Evolutionary conservation across 495 filamentous ascomycete genomes (phyloP).

Genomic region (Aspergillus olivimuriae): DNA sequence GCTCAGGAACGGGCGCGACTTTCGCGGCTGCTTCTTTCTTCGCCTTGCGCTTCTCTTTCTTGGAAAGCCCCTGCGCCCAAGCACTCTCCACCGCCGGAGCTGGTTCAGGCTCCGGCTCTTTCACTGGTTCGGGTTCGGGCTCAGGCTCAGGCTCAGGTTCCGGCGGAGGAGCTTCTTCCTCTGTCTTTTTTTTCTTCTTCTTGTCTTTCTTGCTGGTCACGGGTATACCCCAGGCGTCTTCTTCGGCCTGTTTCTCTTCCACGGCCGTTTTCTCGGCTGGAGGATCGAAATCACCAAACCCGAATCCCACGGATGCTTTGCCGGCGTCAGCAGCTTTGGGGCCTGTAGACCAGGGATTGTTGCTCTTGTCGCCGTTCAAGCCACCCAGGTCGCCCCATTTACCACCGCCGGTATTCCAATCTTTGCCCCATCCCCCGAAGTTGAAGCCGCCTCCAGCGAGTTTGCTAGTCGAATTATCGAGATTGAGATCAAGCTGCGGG

Average conservation of each 20-base stretch:
- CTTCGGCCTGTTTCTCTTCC: constrained; percentile 15
- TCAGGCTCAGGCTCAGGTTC: constrained; percentile 18
- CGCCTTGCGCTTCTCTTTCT: constrained; percentile 26
- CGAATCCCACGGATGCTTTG: constrained; percentile 34
- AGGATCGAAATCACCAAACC: constrained; percentile 37
- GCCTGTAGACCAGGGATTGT: constrained; percentile 35
- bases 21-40: constrained; percentile 19
- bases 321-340: constrained; percentile 24
- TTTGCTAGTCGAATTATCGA: constrained; percentile 26
- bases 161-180: constrained; percentile 20
- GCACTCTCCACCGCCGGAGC: constrained; percentile 5
- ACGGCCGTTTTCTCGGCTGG: constrained; percentile 15
- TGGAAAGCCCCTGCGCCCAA: constrained; percentile 19
- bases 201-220: constrained; percentile 21
- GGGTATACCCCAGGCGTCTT: constrained; percentile 27
- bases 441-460: constrained; percentile 28
- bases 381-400: constrained; percentile 27
- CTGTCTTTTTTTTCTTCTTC: constrained; percentile 20
- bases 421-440: constrained; percentile 42
- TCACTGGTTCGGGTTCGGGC: constrained; percentile 7
- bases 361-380: constrained; percentile 26
- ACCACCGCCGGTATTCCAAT: constrained; percentile 38
- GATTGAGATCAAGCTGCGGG: constrained; percentile 41
- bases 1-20: too few relatives aligned
- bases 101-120: constrained; percentile 1